phyloP scores from a whole-genome alignment of 306 rosid genomes.

The Crataegus laevigata region DNA sequence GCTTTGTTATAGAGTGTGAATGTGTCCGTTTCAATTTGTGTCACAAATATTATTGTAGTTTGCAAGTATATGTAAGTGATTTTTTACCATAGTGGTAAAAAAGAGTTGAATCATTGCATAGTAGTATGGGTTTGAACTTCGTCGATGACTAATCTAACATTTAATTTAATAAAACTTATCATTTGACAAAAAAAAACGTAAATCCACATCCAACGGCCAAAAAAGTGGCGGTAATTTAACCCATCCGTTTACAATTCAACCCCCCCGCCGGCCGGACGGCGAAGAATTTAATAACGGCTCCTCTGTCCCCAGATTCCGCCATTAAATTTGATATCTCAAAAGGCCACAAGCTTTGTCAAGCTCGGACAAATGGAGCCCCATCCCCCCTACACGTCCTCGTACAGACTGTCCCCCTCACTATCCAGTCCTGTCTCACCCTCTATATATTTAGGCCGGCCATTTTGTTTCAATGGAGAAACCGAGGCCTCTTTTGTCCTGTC shows the following conservation, averaged over 20 bases:
- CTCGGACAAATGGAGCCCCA: neutral
- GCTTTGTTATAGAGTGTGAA: too few relatives aligned
- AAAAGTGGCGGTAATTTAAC: neutral
- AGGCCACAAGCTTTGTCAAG: neutral
- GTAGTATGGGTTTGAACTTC: fast-evolving
- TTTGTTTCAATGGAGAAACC: constrained; percentile 6
- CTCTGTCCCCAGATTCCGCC: neutral
- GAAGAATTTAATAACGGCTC: neutral
- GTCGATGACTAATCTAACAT: too few relatives aligned
- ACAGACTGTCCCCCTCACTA: neutral
- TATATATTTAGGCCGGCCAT: constrained; percentile 8
- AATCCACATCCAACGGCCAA: neutral
- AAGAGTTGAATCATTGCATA: fast-evolving
- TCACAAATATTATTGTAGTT: too few relatives aligned
- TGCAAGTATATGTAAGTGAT: too few relatives aligned
- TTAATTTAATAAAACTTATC: too few relatives aligned
- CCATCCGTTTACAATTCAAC: neutral
- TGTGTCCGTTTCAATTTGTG: too few relatives aligned
- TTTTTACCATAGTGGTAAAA: too few relatives aligned
- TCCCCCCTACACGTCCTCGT: neutral
- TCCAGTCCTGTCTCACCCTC: neutral
- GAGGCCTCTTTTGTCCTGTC: constrained; percentile 4
- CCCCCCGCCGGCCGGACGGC: too few relatives aligned
- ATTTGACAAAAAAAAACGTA: neutral
- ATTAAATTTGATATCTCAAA: neutral